These are phyloP conservation scores for Malbranchea zuffiana DNA, from an alignment of 2,329 filamentous ascomycete genomes.

Conservation along the genomic window DNA sequence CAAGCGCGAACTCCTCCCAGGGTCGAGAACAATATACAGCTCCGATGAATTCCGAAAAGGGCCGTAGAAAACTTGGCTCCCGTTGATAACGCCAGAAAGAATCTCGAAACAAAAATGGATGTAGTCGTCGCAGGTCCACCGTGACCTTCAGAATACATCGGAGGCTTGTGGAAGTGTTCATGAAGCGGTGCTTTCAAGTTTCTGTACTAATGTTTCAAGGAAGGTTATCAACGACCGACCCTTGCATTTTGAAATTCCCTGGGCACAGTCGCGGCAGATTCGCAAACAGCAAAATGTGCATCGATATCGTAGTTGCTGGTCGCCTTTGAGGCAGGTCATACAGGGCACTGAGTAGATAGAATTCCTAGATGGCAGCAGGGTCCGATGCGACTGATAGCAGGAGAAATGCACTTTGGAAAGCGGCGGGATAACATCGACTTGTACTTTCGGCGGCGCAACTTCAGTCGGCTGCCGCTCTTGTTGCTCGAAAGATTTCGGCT, in stretches of 20 bases:
- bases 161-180: no score
- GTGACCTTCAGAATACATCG: no score
- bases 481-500: constrained; percentile 3
- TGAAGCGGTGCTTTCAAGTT: constrained; percentile 8
- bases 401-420: constrained; percentile 29
- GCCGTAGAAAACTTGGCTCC: no score
- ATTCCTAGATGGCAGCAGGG: constrained; percentile 29
- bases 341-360: constrained; percentile 32
- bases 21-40: no score
- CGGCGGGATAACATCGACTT: constrained; percentile 21
- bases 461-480: constrained; percentile 1
- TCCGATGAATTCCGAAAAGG: no score
- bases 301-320: constrained; percentile 29
- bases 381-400: constrained; percentile 33
- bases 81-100: no score
- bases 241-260: constrained; percentile 25
- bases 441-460: constrained; percentile 19
- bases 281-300: constrained; percentile 35
- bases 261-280: constrained; percentile 29
- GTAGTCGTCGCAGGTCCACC: no score
- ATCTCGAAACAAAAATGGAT: no score
- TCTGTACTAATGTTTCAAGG: constrained; percentile 17
- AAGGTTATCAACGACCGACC: constrained; percentile 26
- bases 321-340: constrained; percentile 34
- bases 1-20: no score